Percentiles rank a stretch among this genome's conserved stretches.
These are phyloP conservation scores for Macrocystidia cucumis DNA, from an alignment of 1,284 basidiomycete genomes.

Conservation along the genomic window DNA sequence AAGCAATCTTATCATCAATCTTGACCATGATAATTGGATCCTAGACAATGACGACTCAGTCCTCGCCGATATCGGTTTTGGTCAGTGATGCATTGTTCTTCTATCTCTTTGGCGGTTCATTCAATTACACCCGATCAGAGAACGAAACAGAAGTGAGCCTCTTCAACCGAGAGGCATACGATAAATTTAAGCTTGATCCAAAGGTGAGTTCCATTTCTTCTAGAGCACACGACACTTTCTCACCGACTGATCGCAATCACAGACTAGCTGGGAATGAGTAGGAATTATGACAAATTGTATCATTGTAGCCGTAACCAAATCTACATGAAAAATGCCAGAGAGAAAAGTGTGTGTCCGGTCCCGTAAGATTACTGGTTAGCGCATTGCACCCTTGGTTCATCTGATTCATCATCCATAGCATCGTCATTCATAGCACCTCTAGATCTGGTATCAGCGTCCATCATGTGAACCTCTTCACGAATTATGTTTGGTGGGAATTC, in stretches of 20 bases:
- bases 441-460: slow-evolving; percentile 78
- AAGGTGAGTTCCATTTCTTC: no score
- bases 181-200: slow-evolving; percentile 76
- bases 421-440: slow-evolving; percentile 51
- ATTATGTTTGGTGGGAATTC: slow-evolving; percentile 63
- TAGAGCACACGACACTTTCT: slow-evolving; percentile 4
- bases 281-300: slow-evolving; percentile 27
- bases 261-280: slow-evolving; percentile 46
- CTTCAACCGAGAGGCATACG: slow-evolving; percentile 74
- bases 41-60: slow-evolving; percentile 58
- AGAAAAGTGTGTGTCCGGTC: slow-evolving; percentile 6
- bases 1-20: slow-evolving; percentile 91
- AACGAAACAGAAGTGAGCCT: slow-evolving; percentile 93
- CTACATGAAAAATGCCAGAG: slow-evolving; percentile 14
- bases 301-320: slow-evolving; percentile 17
- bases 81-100: slow-evolving; percentile 36
- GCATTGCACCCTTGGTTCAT: slow-evolving; percentile 76
- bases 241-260: slow-evolving; percentile 11
- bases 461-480: slow-evolving; percentile 84
- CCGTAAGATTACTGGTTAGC: slow-evolving; percentile 59
- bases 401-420: slow-evolving; percentile 85
- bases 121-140: slow-evolving; percentile 45
- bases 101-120: no score
- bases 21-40: slow-evolving; percentile 93
- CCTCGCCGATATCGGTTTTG: slow-evolving; percentile 66